Conservation (phyloP, 2,329 filamentous ascomycete species). For the Fusarium fujikuroi region DNA sequence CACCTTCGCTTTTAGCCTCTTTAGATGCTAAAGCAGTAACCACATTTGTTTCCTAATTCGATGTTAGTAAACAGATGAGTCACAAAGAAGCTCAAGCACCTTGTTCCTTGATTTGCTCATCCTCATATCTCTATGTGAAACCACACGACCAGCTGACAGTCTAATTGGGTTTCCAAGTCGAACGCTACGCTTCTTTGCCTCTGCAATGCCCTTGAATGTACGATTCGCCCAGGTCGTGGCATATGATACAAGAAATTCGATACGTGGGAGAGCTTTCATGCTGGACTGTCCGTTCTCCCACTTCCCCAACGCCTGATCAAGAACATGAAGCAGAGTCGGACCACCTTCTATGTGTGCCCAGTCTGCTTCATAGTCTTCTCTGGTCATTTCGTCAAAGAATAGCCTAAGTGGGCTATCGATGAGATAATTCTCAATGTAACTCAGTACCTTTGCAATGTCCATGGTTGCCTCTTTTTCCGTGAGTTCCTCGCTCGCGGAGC, state of each 20-base stretch:
- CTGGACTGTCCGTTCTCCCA: slow-evolving; percentile 58
- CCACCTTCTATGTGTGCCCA: slow-evolving; percentile 58
- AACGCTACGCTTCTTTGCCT: slow-evolving; percentile 75
- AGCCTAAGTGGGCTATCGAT: slow-evolving; percentile 71
- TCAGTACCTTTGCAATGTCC: slow-evolving; percentile 76
- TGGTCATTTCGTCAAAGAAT: slow-evolving; percentile 65
- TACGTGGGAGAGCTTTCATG: slow-evolving; percentile 65
- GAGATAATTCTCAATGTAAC: slow-evolving; percentile 80
- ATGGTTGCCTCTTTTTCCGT: slow-evolving; percentile 81
- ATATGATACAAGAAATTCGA: slow-evolving; percentile 72
- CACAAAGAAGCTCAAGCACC: slow-evolving; percentile 44
- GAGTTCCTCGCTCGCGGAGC: slow-evolving; percentile 73
- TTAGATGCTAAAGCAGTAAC: slow-evolving; percentile 58
- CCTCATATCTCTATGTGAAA: slow-evolving; percentile 65
- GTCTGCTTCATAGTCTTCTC: slow-evolving; percentile 62
- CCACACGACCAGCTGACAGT: slow-evolving; percentile 56
- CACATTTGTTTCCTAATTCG: slow-evolving; percentile 49
- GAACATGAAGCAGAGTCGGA: slow-evolving; percentile 57
- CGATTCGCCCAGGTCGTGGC: slow-evolving; percentile 67
- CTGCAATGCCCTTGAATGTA: slow-evolving; percentile 75
- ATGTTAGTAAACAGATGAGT: slow-evolving; percentile 23
- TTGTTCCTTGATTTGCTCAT: slow-evolving; percentile 57
- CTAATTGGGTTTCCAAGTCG: slow-evolving; percentile 68
- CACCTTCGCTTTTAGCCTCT: slow-evolving; percentile 52
- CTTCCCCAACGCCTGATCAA: slow-evolving; percentile 61